Evolutionary conservation across 2,329 filamentous ascomycete genomes (phyloP), one percentile per base, ranked within the genome.

Genomic region (Cordyceps cicadae): DNA sequence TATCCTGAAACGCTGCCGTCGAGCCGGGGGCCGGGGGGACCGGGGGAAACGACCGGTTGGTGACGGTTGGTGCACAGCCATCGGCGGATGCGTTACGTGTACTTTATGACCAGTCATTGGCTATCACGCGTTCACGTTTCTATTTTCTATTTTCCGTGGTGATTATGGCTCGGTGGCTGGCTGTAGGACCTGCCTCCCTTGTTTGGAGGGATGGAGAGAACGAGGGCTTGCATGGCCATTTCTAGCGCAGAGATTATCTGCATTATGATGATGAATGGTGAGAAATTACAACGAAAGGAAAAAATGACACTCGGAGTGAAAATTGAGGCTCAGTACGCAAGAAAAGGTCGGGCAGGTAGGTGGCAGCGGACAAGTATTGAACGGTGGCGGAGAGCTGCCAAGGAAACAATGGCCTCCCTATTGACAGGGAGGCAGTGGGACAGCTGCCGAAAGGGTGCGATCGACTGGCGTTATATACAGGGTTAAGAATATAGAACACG

Each of bases 1-100:
- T 55, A 46, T 55, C 19, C 39, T 55, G 53, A 55, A 55, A 55
- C 53, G 39, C 15, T 24, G 45, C 39, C 53, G 53, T 39, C 15
- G 46, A 19, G 53, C 45, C 41, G 53, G 53, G 39, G 53, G 24
- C 53, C 24, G 24, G 37, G 41, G 39, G 34, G 37, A 26, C 24
- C 48, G n/a, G 50, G 49, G 26, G n/a, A 24, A 14, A 2, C 32
- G 49, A 29, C 14, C 45, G 21, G 21, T 26, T 11, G 21, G 15
- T 26, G 21, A 4, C 6, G 39, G 7, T 17, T 43, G 39, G n/a
- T 50, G 24, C 24, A 50, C 46, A 32, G 15, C 46, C 46, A 50
- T 50, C 46, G 46, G 26, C 46, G 24, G 17, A 17, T 9, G 24
- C 46, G 29, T 50, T 50, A 50, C 46, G 46, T 50, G 46, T 48